These are phyloP conservation scores for Pseudonitzschia pungens DNA, from an alignment of 108 stramenopile genomes.

Conservation along the genomic window DNA sequence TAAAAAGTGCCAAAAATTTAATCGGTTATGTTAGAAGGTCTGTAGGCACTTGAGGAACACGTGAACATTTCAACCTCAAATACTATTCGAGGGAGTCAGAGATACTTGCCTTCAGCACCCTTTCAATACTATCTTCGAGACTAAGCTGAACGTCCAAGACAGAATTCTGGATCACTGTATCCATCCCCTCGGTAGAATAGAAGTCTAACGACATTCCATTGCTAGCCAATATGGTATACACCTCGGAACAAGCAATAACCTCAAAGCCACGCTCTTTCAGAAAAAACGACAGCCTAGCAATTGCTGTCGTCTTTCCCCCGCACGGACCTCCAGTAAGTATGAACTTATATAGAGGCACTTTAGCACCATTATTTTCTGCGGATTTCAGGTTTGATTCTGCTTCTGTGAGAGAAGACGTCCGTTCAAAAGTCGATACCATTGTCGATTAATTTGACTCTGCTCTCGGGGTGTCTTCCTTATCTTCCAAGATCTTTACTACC, in stretches of 20 bases:
- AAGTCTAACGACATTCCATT: conserved; percentile 83
- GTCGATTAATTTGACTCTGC: too few species aligned
- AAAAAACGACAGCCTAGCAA: conserved; percentile 66
- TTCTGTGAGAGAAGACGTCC: conserved; percentile 3
- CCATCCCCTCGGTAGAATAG: conserved; percentile 79
- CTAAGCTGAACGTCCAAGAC: conserved; percentile 84
- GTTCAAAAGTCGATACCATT: conserved; percentile 4
- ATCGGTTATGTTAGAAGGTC: neutral
- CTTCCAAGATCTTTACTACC: too few species aligned
- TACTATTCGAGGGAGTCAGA: neutral
- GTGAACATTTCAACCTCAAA: neutral
- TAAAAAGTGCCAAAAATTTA: neutral
- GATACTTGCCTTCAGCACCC: conserved; percentile 49
- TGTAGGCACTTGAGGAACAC: neutral
- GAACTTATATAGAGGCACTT: conserved; percentile 20
- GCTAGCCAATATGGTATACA: conserved; percentile 76
- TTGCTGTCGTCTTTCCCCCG: conserved; percentile 93
- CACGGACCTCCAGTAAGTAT: conserved; percentile 93
- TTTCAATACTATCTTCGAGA: conserved; percentile 86
- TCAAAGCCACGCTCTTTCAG: conserved; percentile 86
- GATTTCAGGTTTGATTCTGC: conserved; percentile 37
- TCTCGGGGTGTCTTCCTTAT: too few species aligned
- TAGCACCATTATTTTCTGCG: conserved; percentile 7
- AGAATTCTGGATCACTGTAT: conserved; percentile 74
- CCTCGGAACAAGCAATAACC: conserved; percentile 91